A percentile compares a stretch with the other conserved stretches of the same genome.
Evolutionary conservation across 352 stramenopile species (phyloP).

Genomic region (Thalassiosira hispida): DNA sequence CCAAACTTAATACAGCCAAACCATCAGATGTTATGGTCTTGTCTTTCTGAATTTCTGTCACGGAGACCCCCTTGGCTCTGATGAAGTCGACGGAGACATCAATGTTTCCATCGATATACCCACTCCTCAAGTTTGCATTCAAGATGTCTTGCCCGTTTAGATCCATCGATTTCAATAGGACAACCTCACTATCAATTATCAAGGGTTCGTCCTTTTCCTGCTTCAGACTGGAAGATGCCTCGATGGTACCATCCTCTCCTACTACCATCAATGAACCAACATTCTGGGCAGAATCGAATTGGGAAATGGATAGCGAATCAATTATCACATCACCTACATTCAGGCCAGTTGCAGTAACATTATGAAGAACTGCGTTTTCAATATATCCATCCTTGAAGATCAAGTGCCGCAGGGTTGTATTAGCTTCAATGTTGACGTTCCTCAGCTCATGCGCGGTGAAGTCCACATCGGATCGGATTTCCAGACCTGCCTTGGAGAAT

Average conservation of each 20-base stretch:
- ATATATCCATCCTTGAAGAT: constrained; percentile 48
- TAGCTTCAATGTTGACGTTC: constrained; percentile 44
- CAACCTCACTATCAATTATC: constrained; percentile 29
- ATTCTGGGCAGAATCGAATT: constrained; percentile 23
- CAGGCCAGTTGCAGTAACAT: constrained; percentile 52
- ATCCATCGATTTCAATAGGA: constrained; percentile 22
- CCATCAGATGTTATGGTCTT: constrained; percentile 37
- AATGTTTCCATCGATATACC: constrained; percentile 34
- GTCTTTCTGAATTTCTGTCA: constrained; percentile 31
- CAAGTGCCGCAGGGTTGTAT: constrained; percentile 39
- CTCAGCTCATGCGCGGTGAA: constrained; percentile 39
- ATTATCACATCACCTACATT: constrained; percentile 40
- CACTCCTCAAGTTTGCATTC: constrained; percentile 38
- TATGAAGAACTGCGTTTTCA: constrained; percentile 49
- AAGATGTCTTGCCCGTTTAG: constrained; percentile 28
- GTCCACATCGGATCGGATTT: constrained; percentile 45
- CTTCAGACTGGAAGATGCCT: constrained; percentile 33
- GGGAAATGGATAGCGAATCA: constrained; percentile 35
- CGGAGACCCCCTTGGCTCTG: constrained; percentile 14
- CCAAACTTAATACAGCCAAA: constrained; percentile 31
- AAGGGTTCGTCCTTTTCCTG: constrained; percentile 13
- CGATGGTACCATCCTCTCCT: constrained; percentile 28
- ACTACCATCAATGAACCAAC: constrained; percentile 31
- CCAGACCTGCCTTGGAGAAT: constrained; percentile 24
- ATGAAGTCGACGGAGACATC: constrained; percentile 32